Evolutionary conservation across 1,284 basidiomycete genomes (phyloP).

Genomic region (Coniferiporia sulphurascens): DNA sequence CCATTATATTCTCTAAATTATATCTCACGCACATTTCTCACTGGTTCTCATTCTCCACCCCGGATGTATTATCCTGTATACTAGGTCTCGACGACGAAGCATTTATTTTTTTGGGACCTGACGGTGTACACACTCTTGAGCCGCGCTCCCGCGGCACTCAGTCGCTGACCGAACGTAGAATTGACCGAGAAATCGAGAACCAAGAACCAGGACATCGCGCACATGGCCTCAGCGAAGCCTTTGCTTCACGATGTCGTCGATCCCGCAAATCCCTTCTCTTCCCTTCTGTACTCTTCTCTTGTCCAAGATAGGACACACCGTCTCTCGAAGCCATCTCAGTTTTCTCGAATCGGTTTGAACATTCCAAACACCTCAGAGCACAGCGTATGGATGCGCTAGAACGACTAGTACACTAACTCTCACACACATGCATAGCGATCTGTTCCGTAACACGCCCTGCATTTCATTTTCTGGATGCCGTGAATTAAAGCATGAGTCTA

Average conservation of each 20-base stretch:
- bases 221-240: conserved; percentile 12
- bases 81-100: background rate
- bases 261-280: conserved; percentile 17
- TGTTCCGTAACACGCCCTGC: background rate
- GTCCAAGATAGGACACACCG: conserved; percentile 3
- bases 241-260: conserved; percentile 8
- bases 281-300: background rate
- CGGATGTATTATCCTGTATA: conserved; percentile 5
- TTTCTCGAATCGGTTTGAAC: background rate
- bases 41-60: background rate
- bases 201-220: background rate
- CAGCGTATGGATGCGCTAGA: too few species aligned
- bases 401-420: too few species aligned
- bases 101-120: background rate
- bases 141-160: too few species aligned
- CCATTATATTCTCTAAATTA: background rate
- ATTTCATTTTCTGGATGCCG: background rate
- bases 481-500: background rate
- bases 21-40: background rate
- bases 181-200: too few species aligned
- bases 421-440: too few species aligned
- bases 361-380: background rate
- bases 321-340: conserved; percentile 1
- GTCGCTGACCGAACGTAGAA: too few species aligned
- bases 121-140: background rate